Evolutionary conservation across 2,329 filamentous ascomycete species (phyloP), one percentile per base, ranked within the genome.

Genomic region (Aspergillus arachidicola): DNA sequence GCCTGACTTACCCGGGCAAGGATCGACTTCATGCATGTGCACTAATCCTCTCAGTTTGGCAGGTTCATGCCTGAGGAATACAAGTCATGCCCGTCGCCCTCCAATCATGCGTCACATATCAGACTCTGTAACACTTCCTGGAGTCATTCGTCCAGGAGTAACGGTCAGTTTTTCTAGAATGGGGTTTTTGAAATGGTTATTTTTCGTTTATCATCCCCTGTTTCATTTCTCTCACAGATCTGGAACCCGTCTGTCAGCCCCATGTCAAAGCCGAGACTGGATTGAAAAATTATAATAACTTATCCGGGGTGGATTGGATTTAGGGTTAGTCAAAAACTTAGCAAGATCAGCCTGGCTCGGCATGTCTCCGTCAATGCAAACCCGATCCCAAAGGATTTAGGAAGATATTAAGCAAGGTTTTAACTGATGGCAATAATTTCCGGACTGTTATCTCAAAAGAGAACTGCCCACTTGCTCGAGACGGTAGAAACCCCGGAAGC

Each of bases 391-490:
- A 58, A 57, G 26, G 55, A 43, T 58, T 36, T 34, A 38, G 21
- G 26, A 58, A 41, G 26, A 41, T 58, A 59, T 38, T 32, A 36
- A 59, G 34, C 48, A 60, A 61, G 45, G 57, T 53, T 62, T 46
- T 21, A 26, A 51, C 41, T 26, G 57, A 54, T 58, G 62, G 41
- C 50, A 53, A 36, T 59, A 46, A 61, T 57, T 56, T 60, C 60
- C 66, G 62, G 66, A 48, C 41, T 41, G 57, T 46, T 66, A 38
- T 58, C 64, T 66, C 11, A 61, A 63, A 66, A 61, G 58, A 65
- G 64, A 41, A 63, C 61, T 58, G 62, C 43, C 30, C 58, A 36
- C 58, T 66, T 64, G 34, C 64, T 65, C 12, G 26, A 61, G 58
- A 59, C 23, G 60, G 64, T 60, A 63, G 56, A 56, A 60, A 43